Percentiles rank a stretch among this genome's conserved stretches.
These are phyloP conservation scores for Cladosporium sp. DNA, from an alignment of 2,329 filamentous ascomycete species.

Conservation along the genomic window DNA sequence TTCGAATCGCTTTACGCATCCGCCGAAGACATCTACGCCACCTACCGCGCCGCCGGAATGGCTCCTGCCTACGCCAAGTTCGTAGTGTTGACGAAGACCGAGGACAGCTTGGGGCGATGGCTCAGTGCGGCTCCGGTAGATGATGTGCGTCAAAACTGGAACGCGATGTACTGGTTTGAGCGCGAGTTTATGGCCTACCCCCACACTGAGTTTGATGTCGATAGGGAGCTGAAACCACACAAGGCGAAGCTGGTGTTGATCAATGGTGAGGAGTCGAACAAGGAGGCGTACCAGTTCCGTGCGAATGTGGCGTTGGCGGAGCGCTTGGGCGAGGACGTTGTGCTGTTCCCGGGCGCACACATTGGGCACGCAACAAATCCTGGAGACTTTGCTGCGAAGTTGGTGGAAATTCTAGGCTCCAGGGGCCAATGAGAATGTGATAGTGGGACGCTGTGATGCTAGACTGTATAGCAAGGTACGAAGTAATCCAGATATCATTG, in stretches of 20 bases:
- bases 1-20: constrained; percentile 15
- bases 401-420: constrained; percentile 10
- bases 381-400: constrained; percentile 10
- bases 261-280: constrained; percentile 17
- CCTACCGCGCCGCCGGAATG: constrained; percentile 21
- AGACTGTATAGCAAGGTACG: too few species aligned
- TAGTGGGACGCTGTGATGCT: background rate
- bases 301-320: constrained; percentile 19
- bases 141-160: constrained; percentile 8
- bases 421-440: background rate
- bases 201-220: constrained; percentile 16
- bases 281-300: constrained; percentile 21
- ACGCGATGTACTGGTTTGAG: constrained; percentile 22
- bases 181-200: constrained; percentile 21
- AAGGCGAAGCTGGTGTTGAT: constrained; percentile 20
- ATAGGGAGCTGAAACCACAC: constrained; percentile 15
- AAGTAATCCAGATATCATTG: too few species aligned
- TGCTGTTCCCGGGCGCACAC: constrained; percentile 17
- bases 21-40: constrained; percentile 15
- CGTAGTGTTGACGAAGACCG: constrained; percentile 19
- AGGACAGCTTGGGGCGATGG: background rate
- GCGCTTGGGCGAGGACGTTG: constrained; percentile 15
- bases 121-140: constrained; percentile 9
- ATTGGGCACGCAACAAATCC: constrained; percentile 18
- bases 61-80: constrained; percentile 20